Evolutionary conservation across 2,329 filamentous ascomycete genomes (phyloP).

Genomic region (Ophiostoma novo-ulmi): DNA sequence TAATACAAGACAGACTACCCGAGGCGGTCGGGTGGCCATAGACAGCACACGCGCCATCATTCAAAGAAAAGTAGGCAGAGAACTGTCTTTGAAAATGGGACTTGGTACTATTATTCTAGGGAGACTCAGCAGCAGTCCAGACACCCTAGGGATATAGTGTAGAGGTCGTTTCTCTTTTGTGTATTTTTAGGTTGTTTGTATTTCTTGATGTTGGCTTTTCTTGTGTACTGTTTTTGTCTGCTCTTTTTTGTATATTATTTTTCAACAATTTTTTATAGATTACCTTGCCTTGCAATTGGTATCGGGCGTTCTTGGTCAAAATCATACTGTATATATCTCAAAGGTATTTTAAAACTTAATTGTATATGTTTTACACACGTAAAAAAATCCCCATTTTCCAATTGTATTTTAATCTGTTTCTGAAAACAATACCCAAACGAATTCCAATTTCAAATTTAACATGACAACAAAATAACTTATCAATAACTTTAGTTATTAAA

Average conservation of each 20-base stretch:
- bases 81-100: neutral
- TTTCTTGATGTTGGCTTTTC: neutral
- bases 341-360: neutral
- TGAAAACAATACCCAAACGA: too few relatives aligned
- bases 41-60: neutral
- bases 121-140: neutral
- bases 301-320: neutral
- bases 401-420: too few relatives aligned
- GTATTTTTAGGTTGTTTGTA: neutral
- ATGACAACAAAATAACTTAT: too few relatives aligned
- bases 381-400: too few relatives aligned
- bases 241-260: neutral
- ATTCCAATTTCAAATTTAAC: too few relatives aligned
- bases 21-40: neutral
- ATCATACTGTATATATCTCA: neutral
- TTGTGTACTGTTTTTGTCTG: neutral
- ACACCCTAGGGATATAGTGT: neutral
- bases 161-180: too few relatives aligned
- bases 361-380: neutral
- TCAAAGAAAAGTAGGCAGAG: neutral
- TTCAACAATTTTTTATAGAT: neutral
- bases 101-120: neutral
- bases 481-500: too few relatives aligned
- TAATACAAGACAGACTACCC: neutral
- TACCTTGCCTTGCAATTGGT: neutral